Base-by-base conservation (phyloP, 2,329 filamentous ascomycete species). In the Tricladium varicosporioides region DNA sequence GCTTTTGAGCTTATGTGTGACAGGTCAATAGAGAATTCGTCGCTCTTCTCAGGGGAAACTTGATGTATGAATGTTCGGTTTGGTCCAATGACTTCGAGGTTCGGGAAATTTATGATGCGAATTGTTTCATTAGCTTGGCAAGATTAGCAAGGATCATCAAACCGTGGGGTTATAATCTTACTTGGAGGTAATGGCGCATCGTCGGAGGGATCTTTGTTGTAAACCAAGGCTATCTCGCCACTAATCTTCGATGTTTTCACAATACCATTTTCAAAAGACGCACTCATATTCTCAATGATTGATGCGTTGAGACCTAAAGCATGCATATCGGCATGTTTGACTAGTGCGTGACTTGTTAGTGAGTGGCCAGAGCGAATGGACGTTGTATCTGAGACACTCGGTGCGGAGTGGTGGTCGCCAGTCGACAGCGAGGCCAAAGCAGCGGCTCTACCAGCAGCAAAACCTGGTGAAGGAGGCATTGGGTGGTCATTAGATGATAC, bases 281-380 rank as follows among this genome's bases (percentile, higher is more conserved):
- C 90, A 60, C 86, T 94, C n/a, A 97, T 85, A 0, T 89, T 94
- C 72, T 99, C 94, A 51, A 97, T 88, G 54, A 97, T 82, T 13
- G 93, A 97, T 2, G 89, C 86, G 71, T 91, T 94, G 5, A 99
- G 78, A 2, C 94, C 93, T 1, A 89, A 84, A 9, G 84, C 82
- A 53, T 87, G 82, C 74, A 96, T 80, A 15, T 97, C 92, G 0
- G 91, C 87, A 70, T 99, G 94, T 67, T 86, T 87, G 51, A 84
- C 76, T n/a, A 89, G 83, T 3, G 80, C 80, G 45, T 87, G 76
- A 46, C 85, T 84, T 59, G 85, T 86, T 44, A 93, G 75, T 1
- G 92, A 96, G 62, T 91, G 89, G 1, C 89, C 88, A 2, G 94
- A 99, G 49, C 92, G 87, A 59, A 97, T 88, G 0, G 94, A 97